Evolutionary conservation across 1,284 basidiomycete genomes (phyloP), one percentile per base, ranked within the genome.

Genomic region (Apiotrichum sp.): DNA sequence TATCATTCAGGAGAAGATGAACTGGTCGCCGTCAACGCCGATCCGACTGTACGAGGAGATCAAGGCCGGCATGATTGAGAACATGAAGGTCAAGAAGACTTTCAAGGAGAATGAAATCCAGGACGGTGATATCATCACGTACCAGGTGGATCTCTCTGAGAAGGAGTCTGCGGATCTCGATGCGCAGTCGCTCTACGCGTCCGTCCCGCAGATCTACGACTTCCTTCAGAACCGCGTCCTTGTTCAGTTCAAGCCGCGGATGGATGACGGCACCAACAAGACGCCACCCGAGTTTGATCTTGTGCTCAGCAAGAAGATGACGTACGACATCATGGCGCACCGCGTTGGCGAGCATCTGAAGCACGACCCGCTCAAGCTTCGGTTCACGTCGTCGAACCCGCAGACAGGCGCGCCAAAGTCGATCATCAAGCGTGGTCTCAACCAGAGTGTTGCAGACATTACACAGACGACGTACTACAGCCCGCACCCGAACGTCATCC

Each of bases 31-130:
- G n/a, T 87, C 87, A 16, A 98, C 93, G 13, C 91, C 93, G 35
- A 77, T 98, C 69, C 97, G 93, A 79, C 81, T 98, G 36, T 98
- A 89, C 70, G 96, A 99, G 88, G 96, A 99, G 87, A 98, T 99
- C 78, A 98, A 99, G 83, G 96, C 96, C 10, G 92, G 93, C 57
- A 98, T 98, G 96, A 98, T 99, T 66, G 96, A 98, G 78, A 81
- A 86, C 58, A 97, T 99, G 93, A 98, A 98, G 80, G 83, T 84
- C 53, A 98, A 97, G 77, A 78, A 86, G 56, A 96, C 96, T 0
- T 98, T 97, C 77, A 83, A 87, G 49, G 91, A 97, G 75, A 96
- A 91, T 73, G 96, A 99, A 79, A 98, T 99, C 62, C 96, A 98
- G 77, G 96, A 98, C 75, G 96, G 96, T 53, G 96, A 99, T 76